phyloP scores from a whole-genome alignment of 2,329 filamentous ascomycete genomes.

The Herpomyces periplanetae region DNA sequence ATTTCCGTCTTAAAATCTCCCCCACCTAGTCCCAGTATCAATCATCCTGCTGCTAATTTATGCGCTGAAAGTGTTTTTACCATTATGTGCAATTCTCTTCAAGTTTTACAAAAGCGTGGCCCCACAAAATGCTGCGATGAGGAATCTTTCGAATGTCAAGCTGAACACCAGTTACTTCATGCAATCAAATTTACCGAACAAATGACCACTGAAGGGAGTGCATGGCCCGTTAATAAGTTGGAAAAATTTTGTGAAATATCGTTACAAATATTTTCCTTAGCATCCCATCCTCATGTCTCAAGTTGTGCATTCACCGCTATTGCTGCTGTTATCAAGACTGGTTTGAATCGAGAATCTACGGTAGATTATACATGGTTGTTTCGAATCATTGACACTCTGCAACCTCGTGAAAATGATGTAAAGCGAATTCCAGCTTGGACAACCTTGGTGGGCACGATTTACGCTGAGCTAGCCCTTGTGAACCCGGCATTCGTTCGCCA shows the following conservation, averaged over 20 bases:
- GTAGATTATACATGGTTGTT: too few relatives aligned
- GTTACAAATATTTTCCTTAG: too few relatives aligned
- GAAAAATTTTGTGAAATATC: constrained; percentile 60
- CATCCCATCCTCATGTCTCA: too few relatives aligned
- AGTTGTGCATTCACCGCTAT: too few relatives aligned
- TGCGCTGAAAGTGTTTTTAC: constrained; percentile 64
- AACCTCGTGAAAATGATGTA: too few relatives aligned
- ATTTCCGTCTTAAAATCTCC: constrained; percentile 43
- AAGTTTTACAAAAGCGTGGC: constrained; percentile 13
- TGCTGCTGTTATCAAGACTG: too few relatives aligned
- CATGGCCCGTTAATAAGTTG: constrained; percentile 88
- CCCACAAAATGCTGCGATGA: constrained; percentile 21
- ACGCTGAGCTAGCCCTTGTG: too few relatives aligned
- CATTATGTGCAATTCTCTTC: constrained; percentile 18
- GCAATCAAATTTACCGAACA: constrained; percentile 69
- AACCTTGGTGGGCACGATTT: too few relatives aligned
- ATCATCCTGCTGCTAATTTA: constrained; percentile 82
- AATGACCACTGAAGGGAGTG: constrained; percentile 45
- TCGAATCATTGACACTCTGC: too few relatives aligned
- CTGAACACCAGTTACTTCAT: constrained; percentile 60
- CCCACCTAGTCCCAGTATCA: constrained; percentile 58
- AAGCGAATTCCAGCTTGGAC: too few relatives aligned
- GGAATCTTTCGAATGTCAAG: constrained; percentile 14
- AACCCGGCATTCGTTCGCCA: too few relatives aligned
- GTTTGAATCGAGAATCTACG: too few relatives aligned